Base-by-base conservation (phyloP, 2,329 filamentous ascomycete species). In the Exophiala bonariae region DNA sequence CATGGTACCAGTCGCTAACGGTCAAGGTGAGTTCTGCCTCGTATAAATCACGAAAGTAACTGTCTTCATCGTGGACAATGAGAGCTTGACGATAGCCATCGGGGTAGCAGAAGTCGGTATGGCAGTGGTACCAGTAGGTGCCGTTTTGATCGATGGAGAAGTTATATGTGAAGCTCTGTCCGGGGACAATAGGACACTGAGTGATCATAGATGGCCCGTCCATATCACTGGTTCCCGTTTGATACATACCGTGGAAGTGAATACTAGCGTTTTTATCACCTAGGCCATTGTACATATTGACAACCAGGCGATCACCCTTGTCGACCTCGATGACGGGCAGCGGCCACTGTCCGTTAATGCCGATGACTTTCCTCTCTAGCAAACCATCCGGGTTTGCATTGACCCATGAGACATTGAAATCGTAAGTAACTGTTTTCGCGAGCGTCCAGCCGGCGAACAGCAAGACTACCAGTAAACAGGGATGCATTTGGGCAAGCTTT, bases 201-300 rank as follows among this genome's bases (percentile, higher is more conserved):
- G 80, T 84, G 3, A 87, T 75, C 19, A 78, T 82, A 0, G 80
- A 73, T 2, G 85, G 78, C 0, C 87, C 87, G 59, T 91, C 87
- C 85, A 89, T 88, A 41, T 76, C 74, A 49, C 81, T 87, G 0
- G 85, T 87, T 9, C 85, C 85, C 57, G 88, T 88, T 62, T 89
- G 85, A 60, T 81, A 89, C 52, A 92, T 73, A 9, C 87, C 87
- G 56, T 91, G 87, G 63, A 86, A 91, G 62, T 91, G 87, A 3
- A 91, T 72, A 23, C 77, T 79, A 3, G 83, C 85, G 9, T 75
- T 78, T 58, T 80, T 65, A 56, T 89, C 86, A 10, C 73, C 71
- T 1, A 86, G 80, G 13, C 76, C 72, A 56, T 92, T 92, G 54
- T 80, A 69, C 32, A 89, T 73, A 23, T 87, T 80, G 30, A 90